A percentile compares a stretch with the other conserved stretches of the same genome.
phyloP scores from a whole-genome alignment of 495 filamentous ascomycete species.

The Alectoria sarmentosa region DNA sequence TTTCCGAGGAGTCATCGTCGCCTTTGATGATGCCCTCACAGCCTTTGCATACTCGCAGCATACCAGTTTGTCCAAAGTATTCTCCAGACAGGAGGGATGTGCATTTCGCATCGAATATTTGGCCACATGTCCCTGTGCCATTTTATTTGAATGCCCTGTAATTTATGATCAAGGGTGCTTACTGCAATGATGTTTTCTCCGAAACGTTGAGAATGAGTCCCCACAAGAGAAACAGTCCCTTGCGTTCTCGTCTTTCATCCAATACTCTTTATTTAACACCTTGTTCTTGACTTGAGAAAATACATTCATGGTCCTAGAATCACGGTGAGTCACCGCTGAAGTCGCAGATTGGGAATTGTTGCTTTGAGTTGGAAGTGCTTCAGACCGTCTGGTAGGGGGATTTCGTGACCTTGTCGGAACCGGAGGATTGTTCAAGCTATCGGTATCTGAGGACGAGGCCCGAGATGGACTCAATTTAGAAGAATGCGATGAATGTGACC shows the following conservation, averaged over 20 bases:
- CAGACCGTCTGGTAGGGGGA: too few relatives aligned
- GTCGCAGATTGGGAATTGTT: conserved; percentile 13
- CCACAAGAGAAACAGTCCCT: conserved; percentile 95
- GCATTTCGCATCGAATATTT: conserved; percentile 97
- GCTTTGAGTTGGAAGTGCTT: conserved; percentile 10
- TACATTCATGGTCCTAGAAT: conserved; percentile 50
- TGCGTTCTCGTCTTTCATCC: conserved; percentile 99
- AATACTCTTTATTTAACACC: conserved; percentile 87
- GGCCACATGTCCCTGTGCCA: conserved; percentile 57
- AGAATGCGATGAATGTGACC: conserved; percentile 44
- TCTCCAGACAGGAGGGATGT: conserved; percentile 81
- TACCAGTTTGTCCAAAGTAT: conserved; percentile 79
- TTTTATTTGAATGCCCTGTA: background rate
- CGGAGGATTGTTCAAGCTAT: conserved; percentile 19
- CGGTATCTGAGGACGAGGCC: conserved; percentile 50
- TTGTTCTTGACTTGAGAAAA: conserved; percentile 69
- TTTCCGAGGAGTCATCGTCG: conserved; percentile 83
- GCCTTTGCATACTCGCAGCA: conserved; percentile 87
- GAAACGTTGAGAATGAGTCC: conserved; percentile 83
- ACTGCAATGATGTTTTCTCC: conserved; percentile 94
- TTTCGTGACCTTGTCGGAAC: background rate
- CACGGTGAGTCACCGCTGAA: conserved; percentile 35
- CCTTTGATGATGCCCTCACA: conserved; percentile 89
- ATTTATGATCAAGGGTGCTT: conserved; percentile 31
- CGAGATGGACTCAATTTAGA: conserved; percentile 46